Evolutionary conservation across 495 filamentous ascomycete genomes (phyloP), one percentile per base, ranked within the genome.

Genomic region (Neurospora sp.): DNA sequence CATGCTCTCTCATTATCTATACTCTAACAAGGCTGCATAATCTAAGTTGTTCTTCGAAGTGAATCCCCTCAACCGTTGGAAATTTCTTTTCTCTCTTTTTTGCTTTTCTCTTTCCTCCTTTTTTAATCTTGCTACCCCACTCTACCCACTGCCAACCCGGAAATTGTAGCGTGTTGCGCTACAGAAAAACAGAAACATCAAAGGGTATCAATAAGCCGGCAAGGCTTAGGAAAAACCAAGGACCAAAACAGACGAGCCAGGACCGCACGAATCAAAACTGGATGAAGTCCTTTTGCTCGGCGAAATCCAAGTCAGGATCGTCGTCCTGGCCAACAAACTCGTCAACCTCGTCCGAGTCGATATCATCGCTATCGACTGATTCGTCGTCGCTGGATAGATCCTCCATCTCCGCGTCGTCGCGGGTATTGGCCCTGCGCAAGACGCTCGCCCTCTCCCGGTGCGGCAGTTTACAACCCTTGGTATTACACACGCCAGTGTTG

Each of bases 351-450:
- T 96, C 94, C 39, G 93, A 97, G 82, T 97, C 94, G 79, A 97
- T 87, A 82, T 97, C 94, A 79, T 96, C 90, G 78, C 90, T 91
- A 77, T 94, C 90, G 76, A 91, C 91, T 77, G 89, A 89, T 72
- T 92, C 90, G 69, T 93, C 93, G 76, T 97, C 94, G 84, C 93
- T 96, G 74, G 92, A 94, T 40, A 93, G 77, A 78, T 96, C 93
- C 79, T 88, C 91, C 77, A 90, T 88, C 71, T 93, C 90, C 8
- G 88, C 88, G 73, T 87, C 82, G 42, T 75, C 77, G 27, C 72
- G 69, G 66, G 73, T 78, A 70, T 76, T 75, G 37, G 81, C 82
- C 74, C 79, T 86, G 72, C 86, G 87, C 71, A 89, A 84, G 77
- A 88, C 83, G 84, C 87, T 88, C 73, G 96, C 96, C 82, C 93